Evolutionary conservation across 1,284 basidiomycete species (phyloP), one percentile per base, ranked within the genome.

Genomic region (Microbotryum intermedium): DNA sequence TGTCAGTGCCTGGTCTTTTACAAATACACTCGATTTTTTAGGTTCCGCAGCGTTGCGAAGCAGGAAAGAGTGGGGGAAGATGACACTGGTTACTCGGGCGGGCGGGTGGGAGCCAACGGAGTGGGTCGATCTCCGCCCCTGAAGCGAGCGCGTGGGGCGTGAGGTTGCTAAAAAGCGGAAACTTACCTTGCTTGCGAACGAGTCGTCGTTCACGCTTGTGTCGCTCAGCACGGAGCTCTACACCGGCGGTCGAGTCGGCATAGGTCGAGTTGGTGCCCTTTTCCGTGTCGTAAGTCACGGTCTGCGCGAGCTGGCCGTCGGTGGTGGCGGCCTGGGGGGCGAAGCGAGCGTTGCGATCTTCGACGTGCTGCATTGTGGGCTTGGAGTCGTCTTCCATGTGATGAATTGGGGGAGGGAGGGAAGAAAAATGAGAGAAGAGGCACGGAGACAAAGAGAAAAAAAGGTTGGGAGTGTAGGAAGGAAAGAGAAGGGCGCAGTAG

Each of bases 161-260:
- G 7, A 23, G 13, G 49, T 34, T 20, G n/a, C 20, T 30, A 28
- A 26, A 28, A n/a, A 4, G 21, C 21, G n/a, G 8, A 42, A 34
- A 64, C 72, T 34, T 46, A 75, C 74, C 75, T 13, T 75, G 65
- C 61, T 76, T 77, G 30, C 66, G 28, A 5, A 77, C 53, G 9
- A 77, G 66, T 57, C 61, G 70, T 30, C 73, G 68, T 60, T 74
- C 74, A 0, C 69, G 70, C 51, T 67, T 68, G 20, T 64, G 62
- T 7, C 47, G 59, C 51, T 70, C 72, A 5, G 60, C 62, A 21
- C 58, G 59, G 52, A 70, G 66, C 18, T 66, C 69, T 25, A 68
- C 58, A 16, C 74, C 74, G 23, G 70, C 65, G 6, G 66, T 65
- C 25, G 67, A 70, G 21, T 55, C 57, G 26, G 72, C 71, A 49